phyloP scores from a whole-genome alignment of 352 stramenopile genomes.

The Phytophthora rubi region DNA sequence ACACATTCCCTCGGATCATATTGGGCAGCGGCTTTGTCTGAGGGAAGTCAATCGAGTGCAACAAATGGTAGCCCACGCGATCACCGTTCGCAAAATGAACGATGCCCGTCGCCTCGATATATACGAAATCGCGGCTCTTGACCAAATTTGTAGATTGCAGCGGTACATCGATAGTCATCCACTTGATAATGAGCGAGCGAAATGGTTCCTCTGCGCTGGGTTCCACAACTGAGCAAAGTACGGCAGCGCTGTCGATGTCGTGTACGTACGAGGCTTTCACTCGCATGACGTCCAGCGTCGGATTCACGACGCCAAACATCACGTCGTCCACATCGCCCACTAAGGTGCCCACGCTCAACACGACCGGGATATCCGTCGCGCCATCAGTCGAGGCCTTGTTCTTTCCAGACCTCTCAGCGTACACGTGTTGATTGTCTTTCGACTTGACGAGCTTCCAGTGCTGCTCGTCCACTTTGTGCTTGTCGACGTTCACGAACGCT shows the following conservation, averaged over 20 bases:
- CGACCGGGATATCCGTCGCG: slow-evolving; percentile 7
- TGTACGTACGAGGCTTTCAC: slow-evolving; percentile 2
- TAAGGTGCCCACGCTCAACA: slow-evolving; percentile 29
- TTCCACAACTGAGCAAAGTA: slow-evolving; percentile 41
- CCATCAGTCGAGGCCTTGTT: neutral
- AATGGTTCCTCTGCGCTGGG: slow-evolving; percentile 52
- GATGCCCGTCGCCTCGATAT: slow-evolving; percentile 16
- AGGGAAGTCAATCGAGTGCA: slow-evolving; percentile 23
- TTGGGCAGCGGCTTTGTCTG: slow-evolving; percentile 17
- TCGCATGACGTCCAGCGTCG: slow-evolving; percentile 7
- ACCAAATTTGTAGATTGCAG: slow-evolving; percentile 12
- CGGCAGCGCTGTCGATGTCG: slow-evolving; percentile 29
- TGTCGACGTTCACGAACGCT: slow-evolving; percentile 26
- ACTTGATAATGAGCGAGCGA: slow-evolving; percentile 32
- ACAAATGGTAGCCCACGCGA: slow-evolving; percentile 15
- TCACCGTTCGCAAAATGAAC: slow-evolving; percentile 6
- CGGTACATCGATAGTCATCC: slow-evolving; percentile 19
- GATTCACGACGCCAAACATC: slow-evolving; percentile 4
- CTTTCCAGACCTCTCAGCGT: slow-evolving; percentile 7
- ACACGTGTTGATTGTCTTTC: slow-evolving; percentile 32
- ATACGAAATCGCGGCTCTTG: slow-evolving; percentile 15
- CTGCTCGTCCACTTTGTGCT: slow-evolving; percentile 22
- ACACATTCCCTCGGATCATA: slow-evolving; percentile 39
- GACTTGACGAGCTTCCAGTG: slow-evolving; percentile 35
- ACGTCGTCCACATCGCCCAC: slow-evolving; percentile 32